Conservation (phyloP, 2,329 filamentous ascomycete genomes). For the Ceratocystis alfenasii region DNA sequence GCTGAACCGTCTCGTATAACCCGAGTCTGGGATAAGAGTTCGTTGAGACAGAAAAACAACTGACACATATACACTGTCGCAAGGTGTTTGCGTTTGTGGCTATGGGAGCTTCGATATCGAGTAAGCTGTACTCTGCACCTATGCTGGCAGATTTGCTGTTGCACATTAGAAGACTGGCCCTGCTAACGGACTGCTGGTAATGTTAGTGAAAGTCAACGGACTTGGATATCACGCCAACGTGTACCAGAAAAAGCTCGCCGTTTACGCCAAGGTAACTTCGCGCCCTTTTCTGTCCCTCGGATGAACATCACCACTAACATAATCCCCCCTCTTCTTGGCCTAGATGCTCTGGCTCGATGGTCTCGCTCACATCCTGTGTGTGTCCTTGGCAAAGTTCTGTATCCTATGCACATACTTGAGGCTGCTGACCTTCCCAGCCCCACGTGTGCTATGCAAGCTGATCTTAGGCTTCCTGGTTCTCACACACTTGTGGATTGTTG, state of each 20-base stretch:
- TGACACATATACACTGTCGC: neutral
- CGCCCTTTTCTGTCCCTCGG: neutral
- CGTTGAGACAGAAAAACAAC: neutral
- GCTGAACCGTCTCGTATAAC: neutral
- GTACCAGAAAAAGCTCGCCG: neutral
- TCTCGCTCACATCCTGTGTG: slow-evolving; percentile 23
- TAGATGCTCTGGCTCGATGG: slow-evolving; percentile 20
- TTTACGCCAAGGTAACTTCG: slow-evolving; percentile 20
- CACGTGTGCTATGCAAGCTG: slow-evolving; percentile 22
- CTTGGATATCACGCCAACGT: slow-evolving; percentile 9
- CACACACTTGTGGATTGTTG: slow-evolving; percentile 25
- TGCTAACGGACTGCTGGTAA: neutral
- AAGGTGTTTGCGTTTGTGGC: slow-evolving; percentile 20
- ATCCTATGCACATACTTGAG: slow-evolving; percentile 26
- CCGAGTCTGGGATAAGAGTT: neutral
- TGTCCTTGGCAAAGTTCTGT: slow-evolving; percentile 25
- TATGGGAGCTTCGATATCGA: slow-evolving; percentile 21
- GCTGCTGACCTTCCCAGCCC: slow-evolving; percentile 25
- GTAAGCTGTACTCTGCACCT: slow-evolving; percentile 8
- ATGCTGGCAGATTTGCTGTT: neutral
- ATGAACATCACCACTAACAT: neutral
- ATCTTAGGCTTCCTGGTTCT: slow-evolving; percentile 23
- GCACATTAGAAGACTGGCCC: neutral
- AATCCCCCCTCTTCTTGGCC: neutral
- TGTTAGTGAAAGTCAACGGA: slow-evolving; percentile 19